Base-by-base conservation (phyloP, 768 basidiomycete genomes). In the Naganishia vaughanmartiniae region DNA sequence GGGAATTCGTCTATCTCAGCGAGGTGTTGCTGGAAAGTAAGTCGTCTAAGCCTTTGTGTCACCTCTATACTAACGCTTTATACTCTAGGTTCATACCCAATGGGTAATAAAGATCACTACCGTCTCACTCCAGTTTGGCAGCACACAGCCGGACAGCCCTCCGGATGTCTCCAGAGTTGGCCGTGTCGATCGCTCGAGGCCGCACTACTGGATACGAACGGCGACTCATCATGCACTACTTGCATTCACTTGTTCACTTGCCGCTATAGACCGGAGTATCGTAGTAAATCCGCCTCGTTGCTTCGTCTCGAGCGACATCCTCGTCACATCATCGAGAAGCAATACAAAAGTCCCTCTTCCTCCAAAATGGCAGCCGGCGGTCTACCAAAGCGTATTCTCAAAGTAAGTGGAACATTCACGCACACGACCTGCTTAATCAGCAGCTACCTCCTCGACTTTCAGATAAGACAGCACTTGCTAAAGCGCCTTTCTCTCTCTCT, bases 361-460 rank as follows among this genome's bases (percentile, higher is more conserved):
- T 30, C 34, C 42, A 33, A 42, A 58, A 81, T 81, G 80, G 74
- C 77, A n/a, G 71, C 71, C 57, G 68, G 68, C 57, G 68, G 68
- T 45, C 71, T 81, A 19, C 80, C 80, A 6, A 81, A 81, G 73
- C 80, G 80, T 69, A 81, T 81, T 56, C 73, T 81, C 67, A 81
- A 81, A 76, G 80, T 80, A 31, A 54, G 77, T 74, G 33, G 1
- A 9, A 26, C 54, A 14, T 5, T 28, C 31, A 14, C 39, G 14
- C 39, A 42, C 60, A 39, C 11, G 21, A 26, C 19, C 42, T 34
- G 24, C 30, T 24, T 26, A 34, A 55, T 34, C 54, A 34, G 28
- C 54, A 55, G 28, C 4, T 17, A 30, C 6, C 30, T 12, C 10
- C 17, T 4, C 30, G 21, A 31, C 53, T 31, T 55, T 5, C 30